Conservation (phyloP, 768 basidiomycete genomes). For the Lentinula aciculospora region DNA sequence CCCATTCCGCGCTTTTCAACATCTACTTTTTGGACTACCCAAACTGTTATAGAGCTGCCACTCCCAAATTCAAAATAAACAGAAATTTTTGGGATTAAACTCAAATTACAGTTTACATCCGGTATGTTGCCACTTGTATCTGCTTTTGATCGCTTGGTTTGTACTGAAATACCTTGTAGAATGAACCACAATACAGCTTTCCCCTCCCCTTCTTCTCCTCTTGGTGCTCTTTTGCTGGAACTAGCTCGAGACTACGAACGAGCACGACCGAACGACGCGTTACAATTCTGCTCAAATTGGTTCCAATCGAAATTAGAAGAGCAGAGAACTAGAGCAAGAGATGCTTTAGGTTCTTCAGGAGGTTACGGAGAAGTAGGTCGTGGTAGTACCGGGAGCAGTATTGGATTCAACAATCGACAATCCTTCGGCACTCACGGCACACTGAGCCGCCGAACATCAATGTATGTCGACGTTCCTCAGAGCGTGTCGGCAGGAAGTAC, state of each 20-base stretch:
- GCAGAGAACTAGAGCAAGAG: conserved; percentile 70
- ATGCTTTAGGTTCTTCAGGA: conserved; percentile 34
- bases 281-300: conserved; percentile 94
- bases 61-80: no score
- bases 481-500: conserved; percentile 79
- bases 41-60: no score
- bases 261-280: conserved; percentile 83
- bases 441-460: conserved; percentile 44
- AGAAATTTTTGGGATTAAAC: no score
- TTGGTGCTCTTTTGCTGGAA: conserved; percentile 77
- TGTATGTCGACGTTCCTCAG: conserved; percentile 46
- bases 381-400: conserved; percentile 55
- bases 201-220: conserved; percentile 52
- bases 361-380: conserved; percentile 41
- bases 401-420: conserved; percentile 41
- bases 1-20: neutral
- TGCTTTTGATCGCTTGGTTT: no score
- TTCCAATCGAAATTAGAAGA: conserved; percentile 86
- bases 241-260: conserved; percentile 82
- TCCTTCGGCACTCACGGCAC: conserved; percentile 38
- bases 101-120: neutral
- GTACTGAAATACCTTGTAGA: neutral
- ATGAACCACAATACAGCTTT: neutral
- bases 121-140: neutral
- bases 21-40: no score